phyloP scores from a whole-genome alignment of 2,329 filamentous ascomycete species.

The Cordyceps farinosa region DNA sequence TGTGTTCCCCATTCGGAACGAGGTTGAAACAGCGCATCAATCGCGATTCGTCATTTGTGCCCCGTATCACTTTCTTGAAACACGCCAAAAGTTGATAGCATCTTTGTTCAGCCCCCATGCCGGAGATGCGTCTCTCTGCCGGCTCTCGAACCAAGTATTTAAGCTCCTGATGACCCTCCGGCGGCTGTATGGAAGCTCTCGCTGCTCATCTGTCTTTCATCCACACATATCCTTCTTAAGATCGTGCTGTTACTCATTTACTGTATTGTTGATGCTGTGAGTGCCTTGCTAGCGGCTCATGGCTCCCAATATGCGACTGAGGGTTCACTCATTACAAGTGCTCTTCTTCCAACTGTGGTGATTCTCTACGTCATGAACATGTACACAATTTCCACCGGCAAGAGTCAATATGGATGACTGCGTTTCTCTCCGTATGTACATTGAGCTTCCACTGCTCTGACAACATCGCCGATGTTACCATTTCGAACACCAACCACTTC shows the following conservation, averaged over 20 bases:
- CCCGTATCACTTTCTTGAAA: background rate
- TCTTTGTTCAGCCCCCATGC: background rate
- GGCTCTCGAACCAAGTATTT: background rate
- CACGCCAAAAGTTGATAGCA: no score
- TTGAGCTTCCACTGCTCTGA: no score
- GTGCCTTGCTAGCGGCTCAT: background rate
- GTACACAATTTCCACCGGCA: no score
- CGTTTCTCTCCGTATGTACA: no score
- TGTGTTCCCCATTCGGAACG: background rate
- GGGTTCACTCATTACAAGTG: no score
- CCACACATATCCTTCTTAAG: no score
- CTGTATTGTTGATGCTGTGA: background rate
- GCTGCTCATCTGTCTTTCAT: background rate
- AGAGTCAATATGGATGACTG: no score
- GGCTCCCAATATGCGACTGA: background rate
- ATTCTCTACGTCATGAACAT: no score
- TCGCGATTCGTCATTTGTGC: background rate
- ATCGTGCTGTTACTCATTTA: background rate
- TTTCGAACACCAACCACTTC: no score
- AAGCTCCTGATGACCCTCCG: background rate
- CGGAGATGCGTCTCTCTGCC: background rate
- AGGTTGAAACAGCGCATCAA: background rate
- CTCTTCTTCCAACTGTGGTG: no score
- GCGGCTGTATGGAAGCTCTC: background rate
- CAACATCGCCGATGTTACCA: no score